These are phyloP conservation scores for Heracleum sosnowskyi DNA, from an alignment of 129 eudicot species.

Conservation along the genomic window DNA sequence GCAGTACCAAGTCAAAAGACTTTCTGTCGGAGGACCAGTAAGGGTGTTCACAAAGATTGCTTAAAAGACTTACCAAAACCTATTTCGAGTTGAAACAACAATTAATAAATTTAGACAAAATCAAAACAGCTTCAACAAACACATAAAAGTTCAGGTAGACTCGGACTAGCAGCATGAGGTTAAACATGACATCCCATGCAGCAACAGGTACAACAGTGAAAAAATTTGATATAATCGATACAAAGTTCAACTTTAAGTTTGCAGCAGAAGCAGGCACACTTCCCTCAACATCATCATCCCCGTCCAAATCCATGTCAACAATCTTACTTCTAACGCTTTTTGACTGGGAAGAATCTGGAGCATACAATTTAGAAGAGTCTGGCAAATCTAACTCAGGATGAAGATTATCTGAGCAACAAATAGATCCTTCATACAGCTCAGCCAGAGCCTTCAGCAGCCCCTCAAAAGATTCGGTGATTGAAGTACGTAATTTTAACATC, in stretches of 20 bases:
- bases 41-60: constrained; percentile 73
- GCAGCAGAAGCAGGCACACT: constrained; percentile 25
- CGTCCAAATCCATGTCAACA: constrained; percentile 80
- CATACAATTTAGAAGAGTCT: constrained; percentile 26
- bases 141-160: not conserved
- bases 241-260: constrained; percentile 44
- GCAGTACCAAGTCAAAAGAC: constrained; percentile 62
- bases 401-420: constrained; percentile 25
- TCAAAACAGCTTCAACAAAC: not conserved
- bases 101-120: not conserved
- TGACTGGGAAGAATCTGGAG: constrained; percentile 27
- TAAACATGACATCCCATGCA: constrained; percentile 79
- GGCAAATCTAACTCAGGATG: constrained; percentile 27
- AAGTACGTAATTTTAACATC: constrained; percentile 20
- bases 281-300: constrained; percentile 37
- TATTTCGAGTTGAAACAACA: constrained; percentile 17
- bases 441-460: constrained; percentile 53
- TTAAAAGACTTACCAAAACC: constrained; percentile 47
- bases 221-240: constrained; percentile 53
- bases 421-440: constrained; percentile 49
- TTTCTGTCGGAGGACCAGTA: constrained; percentile 61
- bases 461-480: constrained; percentile 41
- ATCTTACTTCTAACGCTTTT: constrained; percentile 31
- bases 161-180: constrained; percentile 13
- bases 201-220: constrained; percentile 59